Evolutionary conservation across 495 filamentous ascomycete species (phyloP).

Genomic region (Penicillium crystallinum): DNA sequence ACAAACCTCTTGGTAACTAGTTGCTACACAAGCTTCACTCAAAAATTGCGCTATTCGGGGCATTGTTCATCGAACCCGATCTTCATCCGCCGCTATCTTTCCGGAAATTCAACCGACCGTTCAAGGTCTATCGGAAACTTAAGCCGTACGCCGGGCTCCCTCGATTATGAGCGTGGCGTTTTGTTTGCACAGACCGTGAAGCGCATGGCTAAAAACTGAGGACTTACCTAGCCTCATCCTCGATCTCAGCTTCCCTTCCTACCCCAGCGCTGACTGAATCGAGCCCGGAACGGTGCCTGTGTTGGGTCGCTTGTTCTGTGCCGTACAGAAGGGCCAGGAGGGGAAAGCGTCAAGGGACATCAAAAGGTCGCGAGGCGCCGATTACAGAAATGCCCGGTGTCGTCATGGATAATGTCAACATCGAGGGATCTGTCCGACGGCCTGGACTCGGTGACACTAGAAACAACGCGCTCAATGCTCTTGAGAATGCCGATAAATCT

Average conservation of each 20-base stretch:
- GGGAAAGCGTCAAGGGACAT: slow-evolving; percentile 21
- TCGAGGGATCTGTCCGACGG: slow-evolving; percentile 26
- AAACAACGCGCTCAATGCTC: slow-evolving; percentile 20
- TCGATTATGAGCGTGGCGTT: slow-evolving; percentile 26
- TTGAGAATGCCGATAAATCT: slow-evolving; percentile 11
- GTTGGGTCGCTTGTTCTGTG: slow-evolving; percentile 22
- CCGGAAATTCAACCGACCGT: background rate
- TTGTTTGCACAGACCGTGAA: slow-evolving; percentile 17
- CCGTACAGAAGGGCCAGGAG: slow-evolving; percentile 31
- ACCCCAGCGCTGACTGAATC: slow-evolving; percentile 20
- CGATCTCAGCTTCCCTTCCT: slow-evolving; percentile 28
- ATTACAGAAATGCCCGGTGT: slow-evolving; percentile 42
- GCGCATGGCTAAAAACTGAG: slow-evolving; percentile 32
- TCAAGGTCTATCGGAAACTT: background rate
- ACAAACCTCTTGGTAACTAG: background rate
- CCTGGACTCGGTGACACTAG: slow-evolving; percentile 19
- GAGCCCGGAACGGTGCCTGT: slow-evolving; percentile 12
- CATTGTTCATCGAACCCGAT: background rate
- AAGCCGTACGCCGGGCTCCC: slow-evolving; percentile 7
- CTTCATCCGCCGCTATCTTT: background rate
- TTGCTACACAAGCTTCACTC: background rate
- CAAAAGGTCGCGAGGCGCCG: background rate
- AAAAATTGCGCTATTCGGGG: background rate
- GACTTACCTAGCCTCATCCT: slow-evolving; percentile 8
- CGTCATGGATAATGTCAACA: slow-evolving; percentile 40